Percentiles rank a stretch among this genome's conserved stretches.
Conservation (phyloP, 768 basidiomycete species). For the Peribolospora baueri region DNA sequence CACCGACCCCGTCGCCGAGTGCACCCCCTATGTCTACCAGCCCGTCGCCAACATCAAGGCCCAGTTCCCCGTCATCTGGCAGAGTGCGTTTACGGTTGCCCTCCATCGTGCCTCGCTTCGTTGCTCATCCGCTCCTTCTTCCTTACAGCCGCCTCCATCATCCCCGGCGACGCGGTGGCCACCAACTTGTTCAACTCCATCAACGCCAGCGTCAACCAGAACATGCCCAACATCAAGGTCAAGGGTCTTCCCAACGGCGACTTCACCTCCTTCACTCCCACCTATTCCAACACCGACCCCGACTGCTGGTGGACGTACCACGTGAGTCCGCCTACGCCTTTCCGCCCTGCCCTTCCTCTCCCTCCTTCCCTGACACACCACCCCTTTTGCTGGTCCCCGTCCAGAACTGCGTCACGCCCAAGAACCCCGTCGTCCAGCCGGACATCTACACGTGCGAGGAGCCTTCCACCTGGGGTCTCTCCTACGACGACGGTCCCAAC, state of each 20-base stretch:
- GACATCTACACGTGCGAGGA: conserved; percentile 19
- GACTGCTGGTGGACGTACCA: conserved; percentile 23
- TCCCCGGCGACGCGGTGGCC: conserved; percentile 17
- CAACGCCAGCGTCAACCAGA: conserved; percentile 14
- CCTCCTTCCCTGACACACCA: neutral
- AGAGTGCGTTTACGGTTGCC: neutral
- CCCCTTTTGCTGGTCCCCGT: too few relatives aligned
- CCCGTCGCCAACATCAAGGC: conserved; percentile 11
- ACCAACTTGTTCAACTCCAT: conserved; percentile 14
- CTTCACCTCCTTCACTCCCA: conserved; percentile 10
- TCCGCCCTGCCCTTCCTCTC: neutral
- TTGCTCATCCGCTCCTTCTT: neutral
- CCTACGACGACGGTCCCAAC: conserved; percentile 23
- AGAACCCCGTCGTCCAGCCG: conserved; percentile 10
- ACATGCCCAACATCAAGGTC: conserved; percentile 15
- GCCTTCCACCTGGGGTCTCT: conserved; percentile 18
- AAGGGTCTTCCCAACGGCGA: conserved; percentile 18
- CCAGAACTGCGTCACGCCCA: conserved; percentile 15
- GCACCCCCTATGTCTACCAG: conserved; percentile 17
- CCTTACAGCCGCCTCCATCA: conserved; percentile 9
- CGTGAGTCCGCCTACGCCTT: neutral
- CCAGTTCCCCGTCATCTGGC: conserved; percentile 17
- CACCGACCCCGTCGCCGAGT: conserved; percentile 14
- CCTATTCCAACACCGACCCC: conserved; percentile 15
- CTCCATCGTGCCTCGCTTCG: too few relatives aligned